Evolutionary conservation across 2,329 filamentous ascomycete species (phyloP).

Genomic region (Neurospora sp.): DNA sequence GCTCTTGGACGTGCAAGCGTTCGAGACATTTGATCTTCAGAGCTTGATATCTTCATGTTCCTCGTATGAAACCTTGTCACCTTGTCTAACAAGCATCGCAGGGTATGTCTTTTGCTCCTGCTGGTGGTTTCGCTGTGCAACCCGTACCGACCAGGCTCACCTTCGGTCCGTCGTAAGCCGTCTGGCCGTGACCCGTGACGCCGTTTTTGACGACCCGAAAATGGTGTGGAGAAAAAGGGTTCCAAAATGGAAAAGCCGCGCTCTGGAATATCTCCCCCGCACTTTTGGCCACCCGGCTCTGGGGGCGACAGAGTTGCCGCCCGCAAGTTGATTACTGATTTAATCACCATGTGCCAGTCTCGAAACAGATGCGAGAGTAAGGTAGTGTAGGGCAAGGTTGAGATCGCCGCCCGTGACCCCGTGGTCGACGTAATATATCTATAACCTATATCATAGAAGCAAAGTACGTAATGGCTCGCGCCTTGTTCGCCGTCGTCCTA

Average conservation of each 20-base stretch:
- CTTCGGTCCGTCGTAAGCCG: too few species aligned
- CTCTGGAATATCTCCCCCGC: too few species aligned
- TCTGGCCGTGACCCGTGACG: too few species aligned
- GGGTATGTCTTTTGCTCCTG: background rate
- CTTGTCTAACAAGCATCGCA: background rate
- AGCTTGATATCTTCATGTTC: background rate
- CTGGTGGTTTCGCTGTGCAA: too few species aligned
- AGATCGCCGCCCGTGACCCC: background rate
- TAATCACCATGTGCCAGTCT: background rate
- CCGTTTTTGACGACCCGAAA: too few species aligned
- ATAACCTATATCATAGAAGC: background rate
- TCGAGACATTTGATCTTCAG: background rate
- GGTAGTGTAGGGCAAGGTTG: background rate
- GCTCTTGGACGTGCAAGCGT: background rate
- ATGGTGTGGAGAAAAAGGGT: too few species aligned
- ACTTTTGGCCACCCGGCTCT: background rate
- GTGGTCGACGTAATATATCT: background rate
- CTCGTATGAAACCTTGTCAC: background rate
- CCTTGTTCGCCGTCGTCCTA: background rate
- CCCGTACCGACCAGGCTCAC: too few species aligned
- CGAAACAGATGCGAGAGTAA: background rate
- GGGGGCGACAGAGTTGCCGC: background rate
- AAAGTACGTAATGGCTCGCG: background rate
- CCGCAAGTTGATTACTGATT: background rate
- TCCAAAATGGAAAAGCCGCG: too few species aligned